A percentile compares a stretch with the other conserved stretches of the same genome.
phyloP scores from a whole-genome alignment of 1,284 basidiomycete species.

The Retiboletus flavoniger region DNA sequence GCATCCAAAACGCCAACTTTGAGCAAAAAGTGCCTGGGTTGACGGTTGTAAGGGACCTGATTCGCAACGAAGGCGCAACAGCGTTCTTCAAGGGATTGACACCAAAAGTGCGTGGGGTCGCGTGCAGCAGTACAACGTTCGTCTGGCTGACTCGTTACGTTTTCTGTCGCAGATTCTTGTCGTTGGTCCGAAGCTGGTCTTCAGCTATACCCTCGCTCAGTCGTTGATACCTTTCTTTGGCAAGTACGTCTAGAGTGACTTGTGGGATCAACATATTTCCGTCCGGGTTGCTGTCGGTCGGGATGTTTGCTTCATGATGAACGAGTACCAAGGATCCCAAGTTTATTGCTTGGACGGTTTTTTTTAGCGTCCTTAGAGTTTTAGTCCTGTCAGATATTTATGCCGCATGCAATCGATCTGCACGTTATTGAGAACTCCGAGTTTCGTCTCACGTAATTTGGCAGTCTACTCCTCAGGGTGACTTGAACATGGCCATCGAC shows the following conservation, averaged over 20 bases:
- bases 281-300: constrained; percentile 2
- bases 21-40: constrained; percentile 88
- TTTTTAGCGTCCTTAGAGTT: constrained; percentile 7
- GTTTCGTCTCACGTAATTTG: background rate
- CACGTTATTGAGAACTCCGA: too few species aligned
- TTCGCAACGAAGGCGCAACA: constrained; percentile 80
- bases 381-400: constrained; percentile 13
- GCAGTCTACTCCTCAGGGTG: too few species aligned
- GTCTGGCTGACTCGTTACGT: background rate
- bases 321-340: background rate
- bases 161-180: constrained; percentile 72
- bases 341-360: background rate
- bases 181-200: constrained; percentile 96
- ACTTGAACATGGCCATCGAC: constrained; percentile 85
- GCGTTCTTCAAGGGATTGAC: constrained; percentile 99
- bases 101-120: constrained; percentile 67
- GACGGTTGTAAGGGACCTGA: constrained; percentile 83
- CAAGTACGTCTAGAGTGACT: constrained; percentile 66
- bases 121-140: background rate
- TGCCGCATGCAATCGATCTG: background rate
- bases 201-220: constrained; percentile 97
- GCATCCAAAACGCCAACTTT: constrained; percentile 98
- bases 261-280: background rate
- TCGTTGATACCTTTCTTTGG: constrained; percentile 93
- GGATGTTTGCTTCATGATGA: constrained; percentile 1